These are phyloP conservation scores for Ustilago lituana DNA, from an alignment of 1,284 basidiomycete species.

Conservation along the genomic window DNA sequence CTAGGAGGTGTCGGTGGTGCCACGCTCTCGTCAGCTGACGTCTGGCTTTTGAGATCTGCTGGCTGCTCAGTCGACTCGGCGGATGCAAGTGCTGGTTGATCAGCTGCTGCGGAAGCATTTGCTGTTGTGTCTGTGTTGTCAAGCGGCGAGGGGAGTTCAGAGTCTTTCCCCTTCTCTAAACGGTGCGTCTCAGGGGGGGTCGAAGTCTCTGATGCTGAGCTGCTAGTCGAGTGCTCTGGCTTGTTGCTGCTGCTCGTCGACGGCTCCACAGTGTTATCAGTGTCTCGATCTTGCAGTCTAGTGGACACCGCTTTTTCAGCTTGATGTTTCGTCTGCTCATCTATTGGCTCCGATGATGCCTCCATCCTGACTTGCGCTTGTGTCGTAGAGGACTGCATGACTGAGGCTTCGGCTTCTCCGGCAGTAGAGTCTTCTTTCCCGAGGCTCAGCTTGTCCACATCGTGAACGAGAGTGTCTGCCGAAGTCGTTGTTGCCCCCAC, in stretches of 20 bases:
- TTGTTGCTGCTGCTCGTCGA: background rate
- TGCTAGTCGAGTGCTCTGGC: background rate
- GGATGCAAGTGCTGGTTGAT: background rate
- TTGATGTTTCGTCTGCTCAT: background rate
- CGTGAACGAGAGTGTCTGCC: background rate
- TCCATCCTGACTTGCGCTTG: too few relatives aligned
- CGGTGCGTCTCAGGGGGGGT: background rate
- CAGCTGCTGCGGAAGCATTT: background rate
- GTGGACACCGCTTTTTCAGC: too few relatives aligned
- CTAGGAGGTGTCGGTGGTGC: conserved; percentile 19
- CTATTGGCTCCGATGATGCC: background rate
- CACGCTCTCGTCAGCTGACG: background rate
- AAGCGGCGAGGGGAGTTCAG: background rate
- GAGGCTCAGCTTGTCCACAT: conserved; percentile 14
- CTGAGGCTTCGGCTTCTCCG: background rate
- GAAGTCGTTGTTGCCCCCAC: background rate
- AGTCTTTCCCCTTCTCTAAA: background rate
- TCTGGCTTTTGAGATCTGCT: background rate
- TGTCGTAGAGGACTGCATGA: background rate
- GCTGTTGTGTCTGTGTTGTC: background rate
- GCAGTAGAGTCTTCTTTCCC: background rate
- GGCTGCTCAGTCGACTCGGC: background rate
- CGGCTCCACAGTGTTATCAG: background rate
- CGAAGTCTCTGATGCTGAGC: conserved; percentile 5
- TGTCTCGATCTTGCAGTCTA: background rate